A percentile compares a stretch with the other conserved stretches of the same genome.
These are phyloP conservation scores for Gnetum montanum DNA, from an alignment of 75 land plant genomes.

Conservation along the genomic window DNA sequence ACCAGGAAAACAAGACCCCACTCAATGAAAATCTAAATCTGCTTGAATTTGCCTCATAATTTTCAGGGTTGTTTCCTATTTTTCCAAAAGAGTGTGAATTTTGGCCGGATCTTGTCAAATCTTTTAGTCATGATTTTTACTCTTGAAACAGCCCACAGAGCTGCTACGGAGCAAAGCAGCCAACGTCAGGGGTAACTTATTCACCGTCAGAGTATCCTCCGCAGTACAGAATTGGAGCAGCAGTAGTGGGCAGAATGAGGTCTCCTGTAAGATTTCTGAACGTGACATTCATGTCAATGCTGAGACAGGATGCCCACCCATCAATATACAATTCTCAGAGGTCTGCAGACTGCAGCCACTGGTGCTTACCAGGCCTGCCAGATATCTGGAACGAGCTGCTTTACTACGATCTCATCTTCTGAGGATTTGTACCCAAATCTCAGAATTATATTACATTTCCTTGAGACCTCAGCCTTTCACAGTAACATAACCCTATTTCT, in stretches of 20 bases:
- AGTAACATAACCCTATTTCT: no score
- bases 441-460: no score
- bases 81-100: neutral
- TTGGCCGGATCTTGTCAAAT: neutral
- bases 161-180: neutral
- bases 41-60: no score
- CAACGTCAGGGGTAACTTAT: neutral
- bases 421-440: no score
- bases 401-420: conserved; percentile 10
- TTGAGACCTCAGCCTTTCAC: no score
- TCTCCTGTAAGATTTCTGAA: conserved; percentile 15
- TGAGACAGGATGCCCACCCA: conserved; percentile 25
- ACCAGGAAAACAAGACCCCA: no score
- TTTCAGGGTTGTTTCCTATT: neutral
- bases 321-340: conserved; percentile 14
- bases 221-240: neutral
- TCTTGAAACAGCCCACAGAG: neutral
- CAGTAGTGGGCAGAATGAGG: neutral
- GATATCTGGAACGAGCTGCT: conserved; percentile 42
- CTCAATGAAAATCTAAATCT: no score
- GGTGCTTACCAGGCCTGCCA: conserved; percentile 39
- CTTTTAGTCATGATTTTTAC: neutral
- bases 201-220: neutral
- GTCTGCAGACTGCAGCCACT: conserved; percentile 36
- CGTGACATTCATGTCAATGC: conserved; percentile 19